Evolutionary conservation across 192 early-diverging fungal species (phyloP), one percentile per base, ranked within the genome.

Genomic region (Backusella macrospora): DNA sequence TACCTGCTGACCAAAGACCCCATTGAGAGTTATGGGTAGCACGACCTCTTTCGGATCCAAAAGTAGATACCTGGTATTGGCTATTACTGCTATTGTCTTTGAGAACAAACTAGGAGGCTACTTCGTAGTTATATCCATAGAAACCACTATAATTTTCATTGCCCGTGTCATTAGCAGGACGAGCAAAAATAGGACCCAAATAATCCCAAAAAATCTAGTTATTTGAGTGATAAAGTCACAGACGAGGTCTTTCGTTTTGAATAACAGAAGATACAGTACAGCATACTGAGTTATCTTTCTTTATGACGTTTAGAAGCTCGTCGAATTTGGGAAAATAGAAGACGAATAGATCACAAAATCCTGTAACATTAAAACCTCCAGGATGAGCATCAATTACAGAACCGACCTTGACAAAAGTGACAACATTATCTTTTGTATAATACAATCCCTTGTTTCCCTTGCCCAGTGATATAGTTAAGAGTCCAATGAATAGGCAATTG

Each of bases 341-440:
- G 8, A 71, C 39, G 44, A 59, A 71, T 16, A 48, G 70, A 42
- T 71, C 70, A 13, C 70, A 48, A 48, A 71, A 71, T 7, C 70
- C 70, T 6, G 38, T 71, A 0, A 71, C 70, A 52, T 39, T 39
- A 6, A 71, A 55, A 0, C 44, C 38, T 9, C 34, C 26, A 3
- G 70, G 70, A 6, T 47, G 70, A 4, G 40, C 47, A 15, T n/a
- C 16, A 13, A 71, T 71, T 10, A 71, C 70, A 38, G 70, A 6
- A 0, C 44, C n/a, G 12, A 71, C 44, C 34, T 46, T 40, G 38
- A 46, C 44, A 46, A 46, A 71, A 3, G 49, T 52, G 13, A 59
- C 59, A 6, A 70, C 76, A n/a, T 55, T 65, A 40, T 77, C 76
- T 14, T 71, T 46, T 5, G 76, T 70, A 29, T 29, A 40, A 3